Conservation (phyloP, 805 yeast species). For the Saturnispora besseyi region DNA sequence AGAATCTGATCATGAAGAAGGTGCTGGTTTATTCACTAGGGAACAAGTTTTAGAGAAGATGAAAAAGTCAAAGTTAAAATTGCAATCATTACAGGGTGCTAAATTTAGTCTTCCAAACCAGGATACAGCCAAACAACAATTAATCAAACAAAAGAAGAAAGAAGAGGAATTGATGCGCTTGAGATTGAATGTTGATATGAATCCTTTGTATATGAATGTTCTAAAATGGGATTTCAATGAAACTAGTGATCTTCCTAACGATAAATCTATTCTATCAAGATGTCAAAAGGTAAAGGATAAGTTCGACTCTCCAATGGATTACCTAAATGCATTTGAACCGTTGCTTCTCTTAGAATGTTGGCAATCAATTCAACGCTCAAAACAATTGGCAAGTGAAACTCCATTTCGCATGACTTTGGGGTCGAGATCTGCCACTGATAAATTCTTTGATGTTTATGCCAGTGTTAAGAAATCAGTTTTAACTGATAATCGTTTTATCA, state of each 20-base stretch:
- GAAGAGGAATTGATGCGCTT: constrained; percentile 74
- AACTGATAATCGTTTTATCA: constrained; percentile 39
- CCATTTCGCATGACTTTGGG: constrained; percentile 69
- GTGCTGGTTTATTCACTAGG: constrained; percentile 35
- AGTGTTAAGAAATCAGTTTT: constrained; percentile 49
- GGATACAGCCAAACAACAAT: constrained; percentile 9
- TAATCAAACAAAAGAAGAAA: constrained; percentile 32
- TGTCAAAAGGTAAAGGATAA: constrained; percentile 43
- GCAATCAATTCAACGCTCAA: constrained; percentile 76
- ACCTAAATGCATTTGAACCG: constrained; percentile 66
- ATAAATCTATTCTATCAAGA: constrained; percentile 25
- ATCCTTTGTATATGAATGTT: constrained; percentile 61
- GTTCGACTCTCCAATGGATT: constrained; percentile 54
- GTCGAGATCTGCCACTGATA: constrained; percentile 73
- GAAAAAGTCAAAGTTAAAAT: constrained; percentile 19
- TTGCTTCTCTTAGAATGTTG: constrained; percentile 82
- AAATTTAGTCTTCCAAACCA: constrained; percentile 17
- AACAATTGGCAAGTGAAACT: constrained; percentile 45
- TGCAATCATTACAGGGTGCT: constrained; percentile 24
- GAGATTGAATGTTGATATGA: constrained; percentile 68
- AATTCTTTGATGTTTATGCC: constrained; percentile 80
- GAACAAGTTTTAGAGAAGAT: constrained; percentile 27
- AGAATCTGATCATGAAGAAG: constrained; percentile 29
- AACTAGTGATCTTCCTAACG: constrained; percentile 50
- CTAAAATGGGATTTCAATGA: constrained; percentile 70